Conservation (phyloP, 768 basidiomycete genomes). For the Termitomyces sp. region DNA sequence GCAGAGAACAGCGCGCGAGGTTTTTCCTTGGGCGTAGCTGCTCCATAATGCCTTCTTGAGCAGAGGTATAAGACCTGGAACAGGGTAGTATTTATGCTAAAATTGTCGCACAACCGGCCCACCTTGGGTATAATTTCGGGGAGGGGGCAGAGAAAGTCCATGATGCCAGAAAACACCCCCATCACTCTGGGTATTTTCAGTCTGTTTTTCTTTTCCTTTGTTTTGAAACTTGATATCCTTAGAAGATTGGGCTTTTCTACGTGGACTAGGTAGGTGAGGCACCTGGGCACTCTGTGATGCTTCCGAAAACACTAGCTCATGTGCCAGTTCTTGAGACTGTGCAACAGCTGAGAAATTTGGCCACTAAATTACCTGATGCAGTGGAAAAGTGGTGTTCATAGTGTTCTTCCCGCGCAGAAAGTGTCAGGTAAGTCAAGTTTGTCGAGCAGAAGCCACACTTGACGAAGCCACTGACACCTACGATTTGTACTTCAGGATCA, state of each 20-base stretch:
- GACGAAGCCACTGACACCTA: slow-evolving; percentile 8
- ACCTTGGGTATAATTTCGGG: slow-evolving; percentile 61
- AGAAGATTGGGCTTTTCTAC: neutral
- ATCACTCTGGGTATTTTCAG: slow-evolving; percentile 14
- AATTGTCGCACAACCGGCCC: neutral
- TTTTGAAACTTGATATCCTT: neutral
- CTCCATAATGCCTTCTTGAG: slow-evolving; percentile 49
- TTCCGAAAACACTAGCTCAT: neutral
- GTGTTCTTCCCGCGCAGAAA: slow-evolving; percentile 41
- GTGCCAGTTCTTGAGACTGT: neutral
- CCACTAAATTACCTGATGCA: neutral
- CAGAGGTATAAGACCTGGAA: slow-evolving; percentile 57
- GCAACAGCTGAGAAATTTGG: neutral
- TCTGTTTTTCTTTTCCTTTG: slow-evolving; percentile 10
- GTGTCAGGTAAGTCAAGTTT: slow-evolving; percentile 32
- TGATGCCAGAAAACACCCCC: slow-evolving; percentile 65
- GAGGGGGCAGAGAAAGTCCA: slow-evolving; percentile 34
- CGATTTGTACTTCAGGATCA: slow-evolving; percentile 6
- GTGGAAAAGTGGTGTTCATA: slow-evolving; percentile 44
- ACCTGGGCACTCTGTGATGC: neutral
- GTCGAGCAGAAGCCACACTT: slow-evolving; percentile 47
- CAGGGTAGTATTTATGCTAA: neutral
- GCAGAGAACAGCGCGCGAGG: slow-evolving; percentile 58
- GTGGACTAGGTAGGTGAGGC: neutral
- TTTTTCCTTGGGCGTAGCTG: slow-evolving; percentile 44